phyloP scores from a whole-genome alignment of 2,329 filamentous ascomycete species.

The Sporothrix brunneoviolacea region DNA sequence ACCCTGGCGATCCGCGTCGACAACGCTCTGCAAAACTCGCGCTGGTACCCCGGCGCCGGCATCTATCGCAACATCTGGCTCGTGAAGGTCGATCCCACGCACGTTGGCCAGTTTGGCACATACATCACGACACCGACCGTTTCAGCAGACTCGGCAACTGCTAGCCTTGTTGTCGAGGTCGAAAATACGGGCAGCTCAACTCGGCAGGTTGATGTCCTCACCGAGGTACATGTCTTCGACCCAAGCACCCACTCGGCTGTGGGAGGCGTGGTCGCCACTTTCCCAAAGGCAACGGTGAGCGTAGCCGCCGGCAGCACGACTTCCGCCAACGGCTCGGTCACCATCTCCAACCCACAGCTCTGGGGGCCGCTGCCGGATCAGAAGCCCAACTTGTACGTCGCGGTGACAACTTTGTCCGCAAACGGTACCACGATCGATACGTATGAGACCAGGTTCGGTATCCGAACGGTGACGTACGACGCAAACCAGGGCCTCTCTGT shows the following conservation, averaged over 20 bases:
- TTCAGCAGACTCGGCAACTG: constrained; percentile 36
- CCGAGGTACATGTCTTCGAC: constrained; percentile 35
- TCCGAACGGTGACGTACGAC: constrained; percentile 37
- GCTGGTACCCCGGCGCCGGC: constrained; percentile 50
- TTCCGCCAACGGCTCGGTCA: constrained; percentile 29
- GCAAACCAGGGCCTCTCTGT: constrained; percentile 36
- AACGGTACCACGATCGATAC: constrained; percentile 21
- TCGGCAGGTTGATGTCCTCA: constrained; percentile 32
- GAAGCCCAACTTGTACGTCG: constrained; percentile 41
- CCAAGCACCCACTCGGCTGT: constrained; percentile 23
- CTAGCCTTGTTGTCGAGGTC: constrained; percentile 38
- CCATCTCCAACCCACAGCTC: constrained; percentile 33
- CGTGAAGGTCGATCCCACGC: constrained; percentile 37
- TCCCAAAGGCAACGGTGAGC: constrained; percentile 25
- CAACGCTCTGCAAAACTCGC: constrained; percentile 38
- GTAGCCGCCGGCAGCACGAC: constrained; percentile 28
- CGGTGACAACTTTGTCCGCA: constrained; percentile 33
- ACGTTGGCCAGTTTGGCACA: constrained; percentile 45
- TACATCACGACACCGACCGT: constrained; percentile 40
- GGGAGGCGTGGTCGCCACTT: constrained; percentile 27
- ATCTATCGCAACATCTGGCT: constrained; percentile 52
- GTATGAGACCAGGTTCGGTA: constrained; percentile 45
- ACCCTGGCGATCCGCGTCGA: constrained; percentile 44
- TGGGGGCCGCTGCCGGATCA: constrained; percentile 43
- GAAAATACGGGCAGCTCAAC: constrained; percentile 34